phyloP scores from a whole-genome alignment of 164 flowering plant species.

The Cinnamomum chago region DNA sequence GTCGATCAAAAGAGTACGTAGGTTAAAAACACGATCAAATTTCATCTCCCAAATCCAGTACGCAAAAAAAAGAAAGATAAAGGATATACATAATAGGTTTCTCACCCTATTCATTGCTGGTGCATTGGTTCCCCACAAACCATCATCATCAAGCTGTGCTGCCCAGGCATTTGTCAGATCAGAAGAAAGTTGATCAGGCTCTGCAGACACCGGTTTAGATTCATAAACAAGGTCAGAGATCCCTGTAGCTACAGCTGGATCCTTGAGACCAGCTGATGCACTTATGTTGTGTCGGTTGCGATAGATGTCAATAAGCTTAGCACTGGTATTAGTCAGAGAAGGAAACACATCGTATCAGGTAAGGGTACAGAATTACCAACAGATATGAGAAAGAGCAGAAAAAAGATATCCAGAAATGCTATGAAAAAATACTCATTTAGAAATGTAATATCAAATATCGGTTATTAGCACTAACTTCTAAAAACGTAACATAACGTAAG shows the following conservation, averaged over 20 bases:
- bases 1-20: neutral
- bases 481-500: too few species aligned
- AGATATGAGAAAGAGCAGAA: neutral
- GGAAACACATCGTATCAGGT: neutral
- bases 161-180: conserved; percentile 98
- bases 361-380: conserved; percentile 3
- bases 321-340: conserved; percentile 42
- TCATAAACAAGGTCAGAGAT: conserved; percentile 95
- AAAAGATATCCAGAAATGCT: neutral
- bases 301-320: conserved; percentile 87
- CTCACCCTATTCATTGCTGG: conserved; percentile 94
- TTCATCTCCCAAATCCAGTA: neutral
- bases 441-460: neutral
- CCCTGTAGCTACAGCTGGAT: conserved; percentile 98
- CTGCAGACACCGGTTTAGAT: conserved; percentile 44
- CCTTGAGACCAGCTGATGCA: conserved; percentile 84
- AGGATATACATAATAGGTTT: conserved; percentile 3
- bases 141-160: conserved; percentile 91
- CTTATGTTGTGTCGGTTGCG: conserved; percentile 85
- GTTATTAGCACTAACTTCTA: neutral
- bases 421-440: neutral
- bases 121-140: conserved; percentile 69
- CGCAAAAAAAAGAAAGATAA: neutral
- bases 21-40: neutral
- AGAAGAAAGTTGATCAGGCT: conserved; percentile 70